Conservation (phyloP, 371 early-diverging fungal species). For the Mucor racemosus region DNA sequence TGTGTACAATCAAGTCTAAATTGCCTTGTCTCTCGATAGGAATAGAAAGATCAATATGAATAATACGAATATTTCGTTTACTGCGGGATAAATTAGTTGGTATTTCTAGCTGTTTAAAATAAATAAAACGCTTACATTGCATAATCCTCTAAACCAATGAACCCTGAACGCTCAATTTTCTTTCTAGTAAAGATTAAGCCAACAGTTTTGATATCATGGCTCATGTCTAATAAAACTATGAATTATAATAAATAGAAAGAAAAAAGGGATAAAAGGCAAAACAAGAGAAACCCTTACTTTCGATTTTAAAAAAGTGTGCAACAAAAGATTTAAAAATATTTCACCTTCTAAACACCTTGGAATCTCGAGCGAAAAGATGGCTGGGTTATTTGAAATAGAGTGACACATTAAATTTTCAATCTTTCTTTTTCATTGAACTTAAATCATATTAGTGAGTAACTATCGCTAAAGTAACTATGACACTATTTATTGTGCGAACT, state of each 20-base stretch:
- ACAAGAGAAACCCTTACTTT: background rate
- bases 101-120: background rate
- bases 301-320: background rate
- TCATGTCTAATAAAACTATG: slow-evolving; percentile 5
- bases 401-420: background rate
- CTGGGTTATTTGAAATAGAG: background rate
- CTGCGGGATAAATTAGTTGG: slow-evolving; percentile 18
- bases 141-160: slow-evolving; percentile 45
- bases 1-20: slow-evolving; percentile 54
- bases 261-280: slow-evolving; percentile 1
- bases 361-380: background rate
- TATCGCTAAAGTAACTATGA: slow-evolving; percentile 2
- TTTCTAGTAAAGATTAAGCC: slow-evolving; percentile 47
- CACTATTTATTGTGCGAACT: background rate
- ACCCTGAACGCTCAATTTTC: slow-evolving; percentile 47
- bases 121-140: slow-evolving; percentile 35
- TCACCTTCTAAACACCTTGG: background rate
- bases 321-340: slow-evolving; percentile 2
- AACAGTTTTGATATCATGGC: slow-evolving; percentile 35
- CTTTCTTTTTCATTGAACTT: slow-evolving; percentile 10
- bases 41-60: slow-evolving; percentile 43
- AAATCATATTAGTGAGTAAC: background rate
- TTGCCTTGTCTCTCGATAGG: slow-evolving; percentile 41
- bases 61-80: slow-evolving; percentile 36
- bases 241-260: slow-evolving; percentile 10